Evolutionary conservation across 371 early-diverging fungal species (phyloP), one percentile per base, ranked within the genome.

Genomic region (Rhizopus stolonifer): DNA sequence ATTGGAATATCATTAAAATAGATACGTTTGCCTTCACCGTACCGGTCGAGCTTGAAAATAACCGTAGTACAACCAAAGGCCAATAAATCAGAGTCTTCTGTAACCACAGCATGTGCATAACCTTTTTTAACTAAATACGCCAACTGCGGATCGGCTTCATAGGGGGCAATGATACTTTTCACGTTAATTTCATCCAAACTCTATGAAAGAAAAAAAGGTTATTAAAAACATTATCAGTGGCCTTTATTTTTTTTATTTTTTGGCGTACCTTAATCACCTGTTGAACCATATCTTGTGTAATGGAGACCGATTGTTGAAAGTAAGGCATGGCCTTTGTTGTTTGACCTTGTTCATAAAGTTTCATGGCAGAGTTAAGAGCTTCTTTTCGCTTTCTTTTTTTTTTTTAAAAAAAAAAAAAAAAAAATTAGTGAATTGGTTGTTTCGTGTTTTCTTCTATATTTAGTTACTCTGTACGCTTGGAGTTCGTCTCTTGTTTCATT

Each of bases 91-190:
- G 96, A 95, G 69, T 99, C 99, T 75, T 99, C 99, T 0, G 99
- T 96, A 8, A 99, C 77, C 15, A 96, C 82, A 1, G 89, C 95
- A 22, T 83, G 72, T 10, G 93, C 90, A 14, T 86, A 46, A 10
- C 88, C 86, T 8, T 70, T 80, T 15, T 81, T 79, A 26, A 89
- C 77, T 15, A 99, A 69, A 63, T 85, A 97, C 0, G 92, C 88
- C 31, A 99, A 74, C 67, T 99, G 99, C 1, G 99, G 95, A 72
- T 99, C 99, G 0, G 99, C 96, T 68, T 99, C 99, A 58, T 96
- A 99, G 0, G 99, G 99, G 4, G 99, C 95, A 1, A 98, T 93
- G 6, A 99, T 74, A 68, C 81, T 92, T 36, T 86, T 70, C 21
- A 99, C 78, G 14, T 79, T 74, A 23, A 75, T 74, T 14, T 60